Percentiles rank a stretch among this genome's conserved stretches.
Evolutionary conservation across 2,329 filamentous ascomycete genomes (phyloP).

Genomic region (Botrytis fabae): DNA sequence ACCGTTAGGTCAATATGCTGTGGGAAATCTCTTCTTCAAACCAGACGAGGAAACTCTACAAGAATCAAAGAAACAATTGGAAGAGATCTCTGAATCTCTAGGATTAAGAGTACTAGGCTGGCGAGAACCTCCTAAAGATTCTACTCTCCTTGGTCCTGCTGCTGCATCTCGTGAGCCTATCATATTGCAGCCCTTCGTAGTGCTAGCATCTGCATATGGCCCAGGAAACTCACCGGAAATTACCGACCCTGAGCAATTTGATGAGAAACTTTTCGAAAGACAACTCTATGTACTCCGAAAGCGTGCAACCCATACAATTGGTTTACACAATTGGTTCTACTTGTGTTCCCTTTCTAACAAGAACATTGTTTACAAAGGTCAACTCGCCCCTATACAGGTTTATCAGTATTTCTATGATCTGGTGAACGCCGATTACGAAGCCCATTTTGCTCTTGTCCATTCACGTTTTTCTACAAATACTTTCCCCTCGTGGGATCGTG

Average conservation of each 20-base stretch:
- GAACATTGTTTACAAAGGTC: constrained; percentile 99
- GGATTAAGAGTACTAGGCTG: constrained; percentile 91
- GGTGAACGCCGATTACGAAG: constrained; percentile 95
- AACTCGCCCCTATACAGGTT: constrained; percentile 89
- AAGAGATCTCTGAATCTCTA: constrained; percentile 86
- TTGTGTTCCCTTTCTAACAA: constrained; percentile 92
- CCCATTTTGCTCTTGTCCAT: constrained; percentile 94
- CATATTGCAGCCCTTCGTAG: constrained; percentile 94
- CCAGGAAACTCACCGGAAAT: constrained; percentile 73
- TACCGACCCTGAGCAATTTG: constrained; percentile 77
- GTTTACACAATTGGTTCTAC: constrained; percentile 98
- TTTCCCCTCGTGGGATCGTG: constrained; percentile 97
- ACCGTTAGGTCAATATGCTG: constrained; percentile 88
- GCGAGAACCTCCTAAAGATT: constrained; percentile 94
- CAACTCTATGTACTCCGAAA: constrained; percentile 95
- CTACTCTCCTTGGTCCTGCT: constrained; percentile 86
- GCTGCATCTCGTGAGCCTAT: constrained; percentile 91
- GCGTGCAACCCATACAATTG: constrained; percentile 90
- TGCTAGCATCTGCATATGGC: constrained; percentile 82
- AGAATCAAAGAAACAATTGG: constrained; percentile 88
- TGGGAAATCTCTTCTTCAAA: constrained; percentile 98
- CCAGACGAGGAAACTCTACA: constrained; percentile 86
- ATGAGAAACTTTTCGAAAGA: constrained; percentile 83
- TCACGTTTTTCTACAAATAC: constrained; percentile 98
- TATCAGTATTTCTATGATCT: constrained; percentile 98